Base-by-base conservation (phyloP, 768 basidiomycete genomes). In the Tricholoma matsutake region DNA sequence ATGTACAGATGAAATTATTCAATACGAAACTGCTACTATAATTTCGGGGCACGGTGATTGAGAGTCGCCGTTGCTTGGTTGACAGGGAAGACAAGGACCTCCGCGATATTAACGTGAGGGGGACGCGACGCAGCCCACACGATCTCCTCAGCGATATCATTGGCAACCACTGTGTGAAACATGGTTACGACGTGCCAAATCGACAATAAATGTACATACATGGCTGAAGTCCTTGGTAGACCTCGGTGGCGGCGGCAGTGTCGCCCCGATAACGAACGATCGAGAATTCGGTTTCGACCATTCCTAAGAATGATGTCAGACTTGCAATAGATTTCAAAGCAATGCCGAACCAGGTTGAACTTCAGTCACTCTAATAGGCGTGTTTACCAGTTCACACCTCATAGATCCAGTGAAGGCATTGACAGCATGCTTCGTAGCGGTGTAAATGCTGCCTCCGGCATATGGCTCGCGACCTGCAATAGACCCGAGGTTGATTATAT, bases 81-180 rank as follows among this genome's bases (percentile, higher is more conserved):
- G 31, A 88, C 87, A 1, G 91, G 91, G 65, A 92, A 83, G 49
- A 93, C 81, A 59, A 85, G 83, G 10, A 91, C 74, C 68, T 94
- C 89, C 0, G 92, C 94, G 45, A 98, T 82, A 71, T 98, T 95
- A 49, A 98, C 92, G 69, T 96, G 96, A 41, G 91, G 81, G 10
- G 96, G 96, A 43, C 96, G 87, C 10, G 91, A 82, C 18, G 97
- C 96, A 13, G 88, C 88, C 96, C 96, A 99, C 18, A 96, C 94
- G 68, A 99, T 96, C 75, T 98, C 95, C 72, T 99, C 97, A 1
- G 97, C 97, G 51, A 98, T 89, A 69, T 98, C 95, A 61, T 88
- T 82, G 6, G 88, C 86, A 6, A 83, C 81, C 73, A 96, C 92
- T 95, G 68, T 95, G 68, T 25, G 47, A 7, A 16, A 60, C 32